phyloP scores from a whole-genome alignment of 805 yeast genomes.

The Myxozyma geophila region DNA sequence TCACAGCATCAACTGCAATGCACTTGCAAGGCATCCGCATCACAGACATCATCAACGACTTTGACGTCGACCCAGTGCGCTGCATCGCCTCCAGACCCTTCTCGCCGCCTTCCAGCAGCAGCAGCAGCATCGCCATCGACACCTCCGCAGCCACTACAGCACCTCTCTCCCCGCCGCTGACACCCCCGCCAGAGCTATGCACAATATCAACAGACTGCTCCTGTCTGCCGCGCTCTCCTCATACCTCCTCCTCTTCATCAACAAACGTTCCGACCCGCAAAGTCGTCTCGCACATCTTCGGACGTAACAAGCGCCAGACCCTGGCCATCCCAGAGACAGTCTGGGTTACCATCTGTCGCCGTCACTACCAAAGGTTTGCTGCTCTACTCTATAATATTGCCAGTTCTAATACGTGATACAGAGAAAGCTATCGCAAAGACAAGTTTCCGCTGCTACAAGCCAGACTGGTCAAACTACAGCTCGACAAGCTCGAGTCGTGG shows the following conservation, averaged over 20 bases:
- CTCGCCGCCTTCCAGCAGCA: neutral
- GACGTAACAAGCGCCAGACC: slow-evolving; percentile 38
- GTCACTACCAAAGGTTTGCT: slow-evolving; percentile 31
- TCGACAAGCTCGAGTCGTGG: slow-evolving; percentile 33
- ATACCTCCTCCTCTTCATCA: neutral
- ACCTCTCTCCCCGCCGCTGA: neutral
- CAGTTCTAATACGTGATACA: slow-evolving; percentile 1
- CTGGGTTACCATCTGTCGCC: slow-evolving; percentile 34
- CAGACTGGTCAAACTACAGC: slow-evolving; percentile 27
- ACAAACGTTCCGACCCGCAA: slow-evolving; percentile 23
- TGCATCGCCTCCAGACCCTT: neutral
- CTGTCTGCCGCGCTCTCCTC: neutral
- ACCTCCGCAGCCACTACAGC: neutral
- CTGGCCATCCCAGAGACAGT: slow-evolving; percentile 29
- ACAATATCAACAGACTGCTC: neutral
- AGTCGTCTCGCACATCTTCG: slow-evolving; percentile 37
- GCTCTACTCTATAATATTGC: neutral
- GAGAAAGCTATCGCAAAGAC: slow-evolving; percentile 32
- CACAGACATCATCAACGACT: slow-evolving; percentile 1
- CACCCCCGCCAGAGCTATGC: neutral
- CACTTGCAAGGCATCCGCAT: neutral
- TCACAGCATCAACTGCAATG: neutral
- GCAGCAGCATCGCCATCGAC: neutral
- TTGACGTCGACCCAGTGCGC: neutral
- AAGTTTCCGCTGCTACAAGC: slow-evolving; percentile 31